A percentile compares a stretch with the other conserved stretches of the same genome.
Conservation (phyloP, 1,284 basidiomycete genomes). For the Porphyrellus sp. region DNA sequence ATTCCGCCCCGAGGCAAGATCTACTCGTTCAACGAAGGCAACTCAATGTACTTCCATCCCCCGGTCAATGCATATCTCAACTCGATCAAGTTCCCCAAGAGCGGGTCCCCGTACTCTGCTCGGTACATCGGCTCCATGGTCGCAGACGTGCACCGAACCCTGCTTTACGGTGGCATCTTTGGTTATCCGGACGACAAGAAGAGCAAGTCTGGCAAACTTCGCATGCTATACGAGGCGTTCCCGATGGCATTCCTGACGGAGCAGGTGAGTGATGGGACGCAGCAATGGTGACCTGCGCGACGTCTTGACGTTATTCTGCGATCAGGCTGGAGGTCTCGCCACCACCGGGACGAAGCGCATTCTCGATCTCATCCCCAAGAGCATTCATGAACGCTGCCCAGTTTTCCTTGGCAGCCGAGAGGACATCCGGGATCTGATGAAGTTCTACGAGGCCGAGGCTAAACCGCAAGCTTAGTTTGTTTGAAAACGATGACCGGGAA, state of each 20-base stretch:
- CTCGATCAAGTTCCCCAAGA: slow-evolving; percentile 87
- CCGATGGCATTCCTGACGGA: slow-evolving; percentile 98
- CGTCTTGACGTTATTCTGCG: slow-evolving; percentile 1
- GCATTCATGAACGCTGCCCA: slow-evolving; percentile 90
- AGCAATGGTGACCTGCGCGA: neutral
- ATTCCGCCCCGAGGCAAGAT: slow-evolving; percentile 96
- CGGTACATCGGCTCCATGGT: slow-evolving; percentile 99
- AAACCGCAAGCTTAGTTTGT: slow-evolving; percentile 14
- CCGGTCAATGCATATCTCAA: slow-evolving; percentile 88
- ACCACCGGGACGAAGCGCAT: slow-evolving; percentile 93
- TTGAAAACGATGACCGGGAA: neutral
- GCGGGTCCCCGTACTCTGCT: slow-evolving; percentile 85
- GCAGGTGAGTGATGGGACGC: slow-evolving; percentile 55
- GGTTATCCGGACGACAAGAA: slow-evolving; percentile 99
- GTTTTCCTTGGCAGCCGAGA: slow-evolving; percentile 95
- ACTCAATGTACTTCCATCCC: slow-evolving; percentile 90
- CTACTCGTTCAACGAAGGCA: slow-evolving; percentile 99
- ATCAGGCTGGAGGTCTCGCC: slow-evolving; percentile 90
- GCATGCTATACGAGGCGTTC: slow-evolving; percentile 97
- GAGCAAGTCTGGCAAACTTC: slow-evolving; percentile 92
- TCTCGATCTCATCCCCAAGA: slow-evolving; percentile 86
- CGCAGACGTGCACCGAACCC: slow-evolving; percentile 93
- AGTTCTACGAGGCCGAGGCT: slow-evolving; percentile 59
- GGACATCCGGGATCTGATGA: slow-evolving; percentile 88
- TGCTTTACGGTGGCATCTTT: slow-evolving; percentile 98